Base-by-base conservation (phyloP, 768 basidiomycete species). In the Ramaria sp. region DNA sequence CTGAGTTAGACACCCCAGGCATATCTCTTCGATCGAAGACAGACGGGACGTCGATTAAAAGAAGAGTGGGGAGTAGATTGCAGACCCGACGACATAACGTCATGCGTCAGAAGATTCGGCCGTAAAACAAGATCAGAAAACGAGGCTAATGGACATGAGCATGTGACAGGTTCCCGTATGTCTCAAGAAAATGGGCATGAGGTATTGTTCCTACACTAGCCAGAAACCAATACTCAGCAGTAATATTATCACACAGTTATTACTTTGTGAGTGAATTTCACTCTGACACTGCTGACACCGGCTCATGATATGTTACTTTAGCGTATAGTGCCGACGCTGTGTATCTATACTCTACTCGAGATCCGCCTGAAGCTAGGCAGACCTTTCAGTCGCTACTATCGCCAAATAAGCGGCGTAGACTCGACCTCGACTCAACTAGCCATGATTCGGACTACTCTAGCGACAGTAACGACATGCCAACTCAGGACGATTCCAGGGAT, bases 51-150 rank as follows among this genome's bases (percentile, higher is more conserved):
- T 11, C 70, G 74, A 33, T 69, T 89, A 43, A 68, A 72, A 57
- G 79, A 78, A 49, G 82, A 88, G 63, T 90, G 88, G 88, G 89
- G 89, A 13, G 69, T 75, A 57, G 70, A 78, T 13, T 76, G 77
- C 6, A 66, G 73, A 22, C 63, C 71, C 3, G 72, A 73, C 22
- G 78, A 78, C 46, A 65, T 83, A 48, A 87, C 87, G 1, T 85
- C 84, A 11, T 93, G 91, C 65, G 88, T 93, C 19, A 78, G 91
- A 55, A 80, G 83, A 31, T 89, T 93, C 66, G 90, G 87, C 11
- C 73, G 85, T 22, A 43, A 61, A 60, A 60, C 66, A 7, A 65
- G 72, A 3, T 69, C 68, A 2, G 62, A 61, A 37, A 69, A 69
- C 42, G 72, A 75, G 54, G 64, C 59, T 10, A 69, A 60, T 57